Evolutionary conservation across 306 rosid genomes (phyloP).

Genomic region (Fagus sylvatica): DNA sequence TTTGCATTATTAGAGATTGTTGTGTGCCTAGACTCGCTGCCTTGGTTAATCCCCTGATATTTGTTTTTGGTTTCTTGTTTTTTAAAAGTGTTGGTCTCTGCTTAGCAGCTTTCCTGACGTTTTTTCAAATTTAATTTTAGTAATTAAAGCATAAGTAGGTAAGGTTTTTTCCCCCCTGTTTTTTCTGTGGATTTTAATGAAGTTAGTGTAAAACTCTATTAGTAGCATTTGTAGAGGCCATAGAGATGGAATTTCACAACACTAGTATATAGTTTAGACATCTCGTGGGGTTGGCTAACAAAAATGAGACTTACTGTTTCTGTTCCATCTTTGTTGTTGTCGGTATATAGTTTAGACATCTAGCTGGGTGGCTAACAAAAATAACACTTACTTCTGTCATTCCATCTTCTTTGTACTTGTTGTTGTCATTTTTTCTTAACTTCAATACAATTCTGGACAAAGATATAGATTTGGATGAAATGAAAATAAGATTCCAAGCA

Average conservation of each 20-base stretch:
- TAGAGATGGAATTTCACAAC: not conserved
- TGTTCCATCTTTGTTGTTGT: too few relatives aligned
- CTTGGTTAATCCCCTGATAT: not conserved
- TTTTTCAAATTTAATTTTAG: not conserved
- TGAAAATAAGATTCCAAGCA: not conserved
- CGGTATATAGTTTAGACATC: too few relatives aligned
- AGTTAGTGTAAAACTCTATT: not conserved
- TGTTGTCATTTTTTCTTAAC: not conserved
- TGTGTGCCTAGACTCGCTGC: not conserved
- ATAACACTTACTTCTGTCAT: too few relatives aligned
- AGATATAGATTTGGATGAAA: conserved; percentile 4
- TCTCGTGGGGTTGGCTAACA: too few relatives aligned
- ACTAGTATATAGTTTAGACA: too few relatives aligned
- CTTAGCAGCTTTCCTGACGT: not conserved
- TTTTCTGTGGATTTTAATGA: not conserved
- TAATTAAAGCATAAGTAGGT: not conserved
- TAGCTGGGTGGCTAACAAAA: too few relatives aligned
- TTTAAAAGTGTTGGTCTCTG: not conserved
- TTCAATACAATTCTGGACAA: not conserved
- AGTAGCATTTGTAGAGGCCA: not conserved
- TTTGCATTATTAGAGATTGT: not conserved
- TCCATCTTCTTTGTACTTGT: not conserved
- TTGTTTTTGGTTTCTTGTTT: not conserved
- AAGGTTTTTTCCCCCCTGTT: too few relatives aligned
- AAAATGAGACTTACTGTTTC: too few relatives aligned